Conservation (phyloP, 768 basidiomycete species). For the Mycena vulgaris region DNA sequence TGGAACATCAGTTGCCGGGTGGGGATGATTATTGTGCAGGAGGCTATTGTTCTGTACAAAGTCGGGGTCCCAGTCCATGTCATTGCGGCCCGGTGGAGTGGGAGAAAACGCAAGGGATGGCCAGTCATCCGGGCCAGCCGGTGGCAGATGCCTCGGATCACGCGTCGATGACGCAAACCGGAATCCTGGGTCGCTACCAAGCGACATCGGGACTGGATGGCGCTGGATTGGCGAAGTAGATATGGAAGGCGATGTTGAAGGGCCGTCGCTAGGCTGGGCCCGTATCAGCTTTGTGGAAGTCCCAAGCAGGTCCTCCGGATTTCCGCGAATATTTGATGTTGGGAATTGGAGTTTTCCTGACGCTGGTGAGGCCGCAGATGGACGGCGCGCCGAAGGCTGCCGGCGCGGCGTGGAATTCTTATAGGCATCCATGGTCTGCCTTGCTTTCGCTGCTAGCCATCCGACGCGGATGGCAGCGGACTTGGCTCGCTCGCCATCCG, state of each 20-base stretch:
- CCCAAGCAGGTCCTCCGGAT: slow-evolving; percentile 41
- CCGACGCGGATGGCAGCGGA: slow-evolving; percentile 36
- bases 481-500: slow-evolving; percentile 38
- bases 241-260: slow-evolving; percentile 9
- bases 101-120: not conserved
- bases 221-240: not conserved
- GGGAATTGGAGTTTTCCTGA: slow-evolving; percentile 27
- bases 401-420: slow-evolving; percentile 8
- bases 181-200: not conserved
- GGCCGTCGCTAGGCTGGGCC: slow-evolving; percentile 19
- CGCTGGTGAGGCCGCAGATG: not conserved
- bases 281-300: slow-evolving; percentile 42
- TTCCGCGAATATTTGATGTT: slow-evolving; percentile 37
- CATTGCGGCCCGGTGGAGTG: not conserved
- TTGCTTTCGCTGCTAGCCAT: slow-evolving; percentile 34
- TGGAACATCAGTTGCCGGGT: not conserved
- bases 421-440: slow-evolving; percentile 34
- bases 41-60: not conserved
- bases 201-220: not conserved
- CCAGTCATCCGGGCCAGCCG: slow-evolving; percentile 6
- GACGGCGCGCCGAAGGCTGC: not conserved
- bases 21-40: not conserved
- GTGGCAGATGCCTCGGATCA: not conserved
- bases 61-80: slow-evolving; percentile 6
- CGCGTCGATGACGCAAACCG: not conserved